Percentiles rank a stretch among this genome's conserved stretches.
These are phyloP conservation scores for Starmerella lactis-condensi DNA, from an alignment of 805 yeast species.

Conservation along the genomic window DNA sequence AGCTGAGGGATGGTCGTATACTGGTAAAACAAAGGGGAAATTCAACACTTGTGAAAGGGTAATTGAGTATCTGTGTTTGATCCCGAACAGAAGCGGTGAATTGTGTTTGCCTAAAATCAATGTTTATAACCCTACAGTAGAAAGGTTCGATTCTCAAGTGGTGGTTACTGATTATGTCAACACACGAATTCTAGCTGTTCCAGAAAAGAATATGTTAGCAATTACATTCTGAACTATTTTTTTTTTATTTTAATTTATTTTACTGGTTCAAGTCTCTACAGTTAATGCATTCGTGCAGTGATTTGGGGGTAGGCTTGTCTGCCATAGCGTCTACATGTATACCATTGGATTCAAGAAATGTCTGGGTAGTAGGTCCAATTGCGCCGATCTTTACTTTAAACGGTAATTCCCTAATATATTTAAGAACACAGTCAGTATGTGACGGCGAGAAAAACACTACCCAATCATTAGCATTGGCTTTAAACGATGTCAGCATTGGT, in stretches of 20 bases:
- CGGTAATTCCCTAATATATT: constrained; percentile 22
- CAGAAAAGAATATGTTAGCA: constrained; percentile 44
- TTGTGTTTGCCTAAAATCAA: constrained; percentile 43
- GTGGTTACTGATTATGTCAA: constrained; percentile 48
- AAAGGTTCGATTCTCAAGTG: constrained; percentile 25
- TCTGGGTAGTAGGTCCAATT: constrained; percentile 78
- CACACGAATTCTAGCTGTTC: constrained; percentile 52
- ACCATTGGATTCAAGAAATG: constrained; percentile 36
- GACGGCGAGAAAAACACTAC: constrained; percentile 81
- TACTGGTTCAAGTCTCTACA: constrained; percentile 1
- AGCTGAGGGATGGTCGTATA: constrained; percentile 60
- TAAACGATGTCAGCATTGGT: constrained; percentile 27
- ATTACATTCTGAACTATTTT: constrained; percentile 31
- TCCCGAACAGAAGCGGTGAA: constrained; percentile 65
- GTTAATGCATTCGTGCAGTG: constrained; percentile 30
- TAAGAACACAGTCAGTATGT: constrained; percentile 50
- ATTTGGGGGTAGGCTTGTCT: constrained; percentile 48
- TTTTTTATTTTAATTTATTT: not conserved
- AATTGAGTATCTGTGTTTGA: constrained; percentile 29
- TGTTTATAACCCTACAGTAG: constrained; percentile 17
- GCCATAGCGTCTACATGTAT: constrained; percentile 48
- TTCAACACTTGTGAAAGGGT: constrained; percentile 25
- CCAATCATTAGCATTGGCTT: constrained; percentile 31
- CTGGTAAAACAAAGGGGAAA: constrained; percentile 45
- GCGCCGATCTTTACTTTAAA: constrained; percentile 39